A percentile compares a stretch with the other conserved stretches of the same genome.
Evolutionary conservation across 2,329 filamentous ascomycete species (phyloP).

Genomic region (Xylaria sp.): DNA sequence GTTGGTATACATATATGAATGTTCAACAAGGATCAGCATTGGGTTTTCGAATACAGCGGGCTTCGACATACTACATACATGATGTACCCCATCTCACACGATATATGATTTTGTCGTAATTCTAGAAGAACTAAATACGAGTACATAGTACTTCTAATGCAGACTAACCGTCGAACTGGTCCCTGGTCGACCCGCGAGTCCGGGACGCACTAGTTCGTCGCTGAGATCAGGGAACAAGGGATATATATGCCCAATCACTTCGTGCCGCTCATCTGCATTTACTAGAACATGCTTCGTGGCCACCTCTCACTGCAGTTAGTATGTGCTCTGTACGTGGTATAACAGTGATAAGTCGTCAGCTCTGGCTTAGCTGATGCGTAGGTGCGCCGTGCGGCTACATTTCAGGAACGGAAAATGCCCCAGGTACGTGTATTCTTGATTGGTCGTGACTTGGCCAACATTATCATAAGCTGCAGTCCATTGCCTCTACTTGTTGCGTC

Average conservation of each 20-base stretch:
- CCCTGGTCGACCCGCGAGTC: constrained; percentile 30
- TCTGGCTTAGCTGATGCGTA: constrained; percentile 3
- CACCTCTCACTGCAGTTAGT: neutral
- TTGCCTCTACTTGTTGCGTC: neutral
- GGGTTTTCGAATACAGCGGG: neutral
- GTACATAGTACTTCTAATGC: neutral
- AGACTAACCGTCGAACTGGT: constrained; percentile 2
- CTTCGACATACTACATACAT: neutral
- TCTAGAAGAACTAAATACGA: neutral
- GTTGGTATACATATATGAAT: neutral
- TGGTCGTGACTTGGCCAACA: constrained; percentile 19
- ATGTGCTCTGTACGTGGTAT: neutral
- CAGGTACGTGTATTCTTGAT: constrained; percentile 1
- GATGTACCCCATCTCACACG: neutral
- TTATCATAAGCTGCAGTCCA: neutral
- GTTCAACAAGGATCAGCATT: neutral
- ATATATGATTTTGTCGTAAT: neutral
- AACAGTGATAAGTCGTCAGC: constrained; percentile 9
- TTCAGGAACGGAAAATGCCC: neutral
- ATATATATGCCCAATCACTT: constrained; percentile 17
- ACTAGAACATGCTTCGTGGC: constrained; percentile 13
- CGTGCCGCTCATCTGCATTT: constrained; percentile 8
- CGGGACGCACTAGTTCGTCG: constrained; percentile 27
- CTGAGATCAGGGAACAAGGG: constrained; percentile 21
- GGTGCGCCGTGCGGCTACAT: neutral